Percentiles rank a stretch among this genome's conserved stretches.
phyloP scores from a whole-genome alignment of 257 asterid genomes.

The Plantago ovata region DNA sequence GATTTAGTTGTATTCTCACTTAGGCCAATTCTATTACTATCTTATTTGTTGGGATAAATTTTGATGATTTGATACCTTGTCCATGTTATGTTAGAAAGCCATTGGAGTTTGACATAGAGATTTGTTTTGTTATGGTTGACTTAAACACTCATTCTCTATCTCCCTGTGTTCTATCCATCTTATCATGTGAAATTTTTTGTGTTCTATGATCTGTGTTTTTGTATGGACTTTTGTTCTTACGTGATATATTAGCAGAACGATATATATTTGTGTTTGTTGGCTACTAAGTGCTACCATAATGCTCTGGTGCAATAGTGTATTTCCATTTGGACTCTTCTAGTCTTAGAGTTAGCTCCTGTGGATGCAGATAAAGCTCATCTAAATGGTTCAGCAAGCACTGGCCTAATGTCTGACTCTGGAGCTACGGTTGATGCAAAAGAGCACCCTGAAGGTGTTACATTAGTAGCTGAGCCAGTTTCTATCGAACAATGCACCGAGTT shows the following conservation, averaged over 20 bases:
- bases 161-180: background rate
- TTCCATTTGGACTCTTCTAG: slow-evolving; percentile 3
- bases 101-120: background rate
- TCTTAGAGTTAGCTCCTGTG: slow-evolving; percentile 11
- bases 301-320: no score
- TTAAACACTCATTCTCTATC: background rate
- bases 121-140: background rate
- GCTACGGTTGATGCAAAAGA: slow-evolving; percentile 21
- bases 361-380: slow-evolving; percentile 34
- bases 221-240: no score
- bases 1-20: background rate
- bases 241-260: no score
- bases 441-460: slow-evolving; percentile 21
- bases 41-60: background rate
- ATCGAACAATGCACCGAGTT: slow-evolving; percentile 19
- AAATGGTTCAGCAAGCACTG: slow-evolving; percentile 23
- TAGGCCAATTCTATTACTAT: background rate
- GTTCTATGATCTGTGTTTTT: background rate
- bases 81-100: background rate
- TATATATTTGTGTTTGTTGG: no score
- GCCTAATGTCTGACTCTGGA: slow-evolving; percentile 19
- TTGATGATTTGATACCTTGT: background rate
- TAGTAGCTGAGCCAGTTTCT: slow-evolving; percentile 24
- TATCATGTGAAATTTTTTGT: background rate
- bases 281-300: no score